Evolutionary conservation across 768 basidiomycete genomes (phyloP).

Genomic region (Mycena venus): DNA sequence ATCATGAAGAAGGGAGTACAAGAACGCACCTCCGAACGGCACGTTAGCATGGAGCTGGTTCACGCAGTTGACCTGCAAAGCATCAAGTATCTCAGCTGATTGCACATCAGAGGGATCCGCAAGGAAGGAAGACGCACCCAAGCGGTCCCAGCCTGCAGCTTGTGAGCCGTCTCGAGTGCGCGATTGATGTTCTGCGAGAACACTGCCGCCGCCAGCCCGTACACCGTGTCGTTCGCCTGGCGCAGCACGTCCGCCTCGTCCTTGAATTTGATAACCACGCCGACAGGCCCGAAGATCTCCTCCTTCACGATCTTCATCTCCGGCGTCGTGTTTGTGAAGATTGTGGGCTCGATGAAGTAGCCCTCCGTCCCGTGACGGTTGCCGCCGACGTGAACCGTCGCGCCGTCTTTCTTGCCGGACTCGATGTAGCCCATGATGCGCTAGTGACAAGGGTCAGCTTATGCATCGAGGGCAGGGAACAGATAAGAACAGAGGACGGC

Average conservation of each 20-base stretch:
- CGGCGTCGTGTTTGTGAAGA: conserved; percentile 75
- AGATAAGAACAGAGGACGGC: neutral
- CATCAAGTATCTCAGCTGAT: too few relatives aligned
- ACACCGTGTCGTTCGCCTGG: conserved; percentile 82
- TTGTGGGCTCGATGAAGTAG: conserved; percentile 82
- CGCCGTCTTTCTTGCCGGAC: conserved; percentile 79
- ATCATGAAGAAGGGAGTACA: too few relatives aligned
- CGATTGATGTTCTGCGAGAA: conserved; percentile 78
- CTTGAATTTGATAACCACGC: conserved; percentile 79
- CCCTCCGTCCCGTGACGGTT: conserved; percentile 61
- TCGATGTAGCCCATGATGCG: conserved; percentile 86
- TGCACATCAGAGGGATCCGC: neutral
- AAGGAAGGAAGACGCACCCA: conserved; percentile 55
- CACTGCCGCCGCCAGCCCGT: conserved; percentile 85
- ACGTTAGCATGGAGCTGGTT: conserved; percentile 40
- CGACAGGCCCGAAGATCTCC: conserved; percentile 88
- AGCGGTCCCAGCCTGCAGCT: conserved; percentile 75
- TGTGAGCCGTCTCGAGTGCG: conserved; percentile 74
- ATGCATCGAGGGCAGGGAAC: neutral
- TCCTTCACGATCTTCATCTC: conserved; percentile 84
- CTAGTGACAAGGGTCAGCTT: conserved; percentile 51
- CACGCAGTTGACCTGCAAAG: conserved; percentile 39
- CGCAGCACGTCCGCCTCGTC: conserved; percentile 64
- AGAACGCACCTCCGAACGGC: conserved; percentile 1
- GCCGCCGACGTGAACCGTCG: conserved; percentile 75